phyloP scores from a whole-genome alignment of 441 rosid genomes.

The Biscutella laevigata region DNA sequence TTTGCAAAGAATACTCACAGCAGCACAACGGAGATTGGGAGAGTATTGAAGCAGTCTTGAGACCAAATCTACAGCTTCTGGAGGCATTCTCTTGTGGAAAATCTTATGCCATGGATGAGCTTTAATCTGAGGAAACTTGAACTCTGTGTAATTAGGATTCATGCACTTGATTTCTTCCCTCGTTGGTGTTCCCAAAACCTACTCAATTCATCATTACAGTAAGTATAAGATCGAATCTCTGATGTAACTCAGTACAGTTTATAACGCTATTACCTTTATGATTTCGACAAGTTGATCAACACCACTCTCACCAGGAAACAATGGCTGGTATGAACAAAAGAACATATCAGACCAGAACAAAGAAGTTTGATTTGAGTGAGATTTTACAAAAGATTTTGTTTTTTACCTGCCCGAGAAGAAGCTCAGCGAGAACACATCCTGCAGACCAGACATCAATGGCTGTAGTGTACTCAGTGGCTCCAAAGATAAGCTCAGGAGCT shows the following conservation, averaged over 20 bases:
- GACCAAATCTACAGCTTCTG: slow-evolving; percentile 91
- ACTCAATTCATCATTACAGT: slow-evolving; percentile 13
- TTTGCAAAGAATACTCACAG: slow-evolving; percentile 54
- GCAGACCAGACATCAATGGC: slow-evolving; percentile 98
- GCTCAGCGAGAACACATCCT: slow-evolving; percentile 90
- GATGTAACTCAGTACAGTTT: not conserved
- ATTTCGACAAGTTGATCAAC: slow-evolving; percentile 98
- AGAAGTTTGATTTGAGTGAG: not conserved
- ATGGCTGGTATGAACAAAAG: slow-evolving; percentile 25
- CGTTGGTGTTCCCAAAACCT: slow-evolving; percentile 97
- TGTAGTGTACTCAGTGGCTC: slow-evolving; percentile 88
- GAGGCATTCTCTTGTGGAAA: slow-evolving; percentile 89
- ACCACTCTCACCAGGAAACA: slow-evolving; percentile 86
- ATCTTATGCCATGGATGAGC: slow-evolving; percentile 99
- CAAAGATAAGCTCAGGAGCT: slow-evolving; percentile 94
- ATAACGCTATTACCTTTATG: slow-evolving; percentile 50
- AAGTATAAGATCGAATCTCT: not conserved
- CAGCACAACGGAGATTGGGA: slow-evolving; percentile 81
- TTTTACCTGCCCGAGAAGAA: slow-evolving; percentile 84
- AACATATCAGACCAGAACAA: not conserved
- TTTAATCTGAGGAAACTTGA: slow-evolving; percentile 86
- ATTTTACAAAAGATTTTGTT: slow-evolving; percentile 2
- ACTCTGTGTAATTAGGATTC: slow-evolving; percentile 96
- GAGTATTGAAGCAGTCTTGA: slow-evolving; percentile 90
- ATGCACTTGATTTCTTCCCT: slow-evolving; percentile 97